A percentile compares a stretch with the other conserved stretches of the same genome.
phyloP scores from a whole-genome alignment of 441 rosid genomes.

The Bruguiera hainesii region DNA sequence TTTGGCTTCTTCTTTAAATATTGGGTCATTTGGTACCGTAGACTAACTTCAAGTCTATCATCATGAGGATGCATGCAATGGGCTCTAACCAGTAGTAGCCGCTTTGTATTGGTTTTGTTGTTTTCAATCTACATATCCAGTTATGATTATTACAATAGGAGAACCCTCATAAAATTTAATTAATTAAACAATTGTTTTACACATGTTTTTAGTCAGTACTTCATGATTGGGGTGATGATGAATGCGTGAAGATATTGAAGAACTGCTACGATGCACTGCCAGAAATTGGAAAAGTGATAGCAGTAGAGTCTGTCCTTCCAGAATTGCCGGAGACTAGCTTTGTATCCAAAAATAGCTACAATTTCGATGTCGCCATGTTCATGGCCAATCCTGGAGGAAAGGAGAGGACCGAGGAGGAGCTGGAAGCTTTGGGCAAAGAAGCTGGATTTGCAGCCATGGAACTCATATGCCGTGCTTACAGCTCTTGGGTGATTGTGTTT shows the following conservation, averaged over 20 bases:
- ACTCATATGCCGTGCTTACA: not conserved
- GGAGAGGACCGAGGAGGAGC: not conserved
- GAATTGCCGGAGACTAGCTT: not conserved
- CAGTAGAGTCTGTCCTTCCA: conserved; percentile 6
- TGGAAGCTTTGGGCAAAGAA: not conserved
- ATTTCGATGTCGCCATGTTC: not conserved
- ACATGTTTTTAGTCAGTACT: conserved; percentile 22
- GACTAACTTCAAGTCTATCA: too few relatives aligned
- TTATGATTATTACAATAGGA: too few relatives aligned
- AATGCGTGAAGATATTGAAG: conserved; percentile 37
- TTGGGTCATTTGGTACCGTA: too few relatives aligned
- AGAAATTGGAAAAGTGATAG: conserved; percentile 37
- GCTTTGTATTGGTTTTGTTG: too few relatives aligned
- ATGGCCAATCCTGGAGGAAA: not conserved
- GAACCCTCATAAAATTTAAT: too few relatives aligned
- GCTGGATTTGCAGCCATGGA: not conserved
- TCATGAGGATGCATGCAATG: too few relatives aligned
- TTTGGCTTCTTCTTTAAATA: too few relatives aligned
- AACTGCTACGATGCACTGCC: conserved; percentile 40
- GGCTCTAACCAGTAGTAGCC: too few relatives aligned
- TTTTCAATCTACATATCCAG: too few relatives aligned
- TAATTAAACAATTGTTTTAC: too few relatives aligned
- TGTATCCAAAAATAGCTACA: not conserved
- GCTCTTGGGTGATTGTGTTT: not conserved
- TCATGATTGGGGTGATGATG: conserved; percentile 47